A percentile compares a stretch with the other conserved stretches of the same genome.
These are phyloP conservation scores for Porcisia hertigi DNA, from an alignment of 208 protist species.

Conservation along the genomic window DNA sequence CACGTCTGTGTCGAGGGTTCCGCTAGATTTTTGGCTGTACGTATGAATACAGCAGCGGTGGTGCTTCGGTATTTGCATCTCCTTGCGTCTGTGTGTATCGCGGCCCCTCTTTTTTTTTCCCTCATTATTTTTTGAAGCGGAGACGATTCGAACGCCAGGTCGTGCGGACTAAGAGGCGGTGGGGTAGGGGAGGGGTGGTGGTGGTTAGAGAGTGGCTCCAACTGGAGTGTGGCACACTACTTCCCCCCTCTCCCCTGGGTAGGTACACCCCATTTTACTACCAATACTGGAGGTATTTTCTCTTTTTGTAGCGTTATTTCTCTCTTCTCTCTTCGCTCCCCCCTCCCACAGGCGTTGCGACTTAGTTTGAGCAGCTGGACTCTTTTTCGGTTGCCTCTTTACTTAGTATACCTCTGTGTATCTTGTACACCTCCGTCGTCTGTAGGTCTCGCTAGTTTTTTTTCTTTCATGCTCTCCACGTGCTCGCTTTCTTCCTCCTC, in stretches of 20 bases:
- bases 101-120: not conserved
- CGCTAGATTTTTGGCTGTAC: not conserved
- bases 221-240: not conserved
- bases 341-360: not conserved
- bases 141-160: no score
- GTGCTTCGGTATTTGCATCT: not conserved
- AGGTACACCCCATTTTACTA: no score
- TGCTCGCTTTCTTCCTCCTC: not conserved
- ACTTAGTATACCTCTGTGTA: not conserved
- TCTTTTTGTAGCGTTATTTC: not conserved
- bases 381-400: not conserved
- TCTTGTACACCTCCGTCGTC: not conserved
- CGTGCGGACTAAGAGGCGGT: not conserved
- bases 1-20: not conserved
- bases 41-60: not conserved
- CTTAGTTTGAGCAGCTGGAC: not conserved
- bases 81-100: not conserved
- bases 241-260: not conserved
- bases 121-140: not conserved
- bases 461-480: slow-evolving; percentile 8
- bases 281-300: not conserved
- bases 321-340: not conserved
- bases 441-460: slow-evolving; percentile 8
- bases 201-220: no score
- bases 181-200: not conserved